These are phyloP conservation scores for Trametes cingulata DNA, from an alignment of 768 basidiomycete genomes.

Conservation along the genomic window DNA sequence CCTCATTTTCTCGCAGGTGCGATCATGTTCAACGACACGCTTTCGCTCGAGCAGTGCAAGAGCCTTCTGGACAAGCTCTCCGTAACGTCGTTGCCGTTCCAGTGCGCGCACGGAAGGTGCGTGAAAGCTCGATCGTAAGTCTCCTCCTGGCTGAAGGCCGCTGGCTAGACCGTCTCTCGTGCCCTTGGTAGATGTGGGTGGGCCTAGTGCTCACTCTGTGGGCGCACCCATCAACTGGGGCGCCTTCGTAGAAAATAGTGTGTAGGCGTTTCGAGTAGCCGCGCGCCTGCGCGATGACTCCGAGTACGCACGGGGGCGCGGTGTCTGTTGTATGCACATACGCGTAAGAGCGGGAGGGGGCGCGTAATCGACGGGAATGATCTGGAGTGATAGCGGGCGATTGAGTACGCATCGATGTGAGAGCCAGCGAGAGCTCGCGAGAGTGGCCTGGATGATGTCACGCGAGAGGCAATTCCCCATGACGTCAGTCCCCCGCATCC, in stretches of 20 bases:
- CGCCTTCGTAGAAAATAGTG: not conserved
- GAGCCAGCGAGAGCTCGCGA: constrained; percentile 5
- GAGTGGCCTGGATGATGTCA: constrained; percentile 25
- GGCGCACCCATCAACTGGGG: constrained; percentile 6
- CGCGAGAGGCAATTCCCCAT: constrained; percentile 15
- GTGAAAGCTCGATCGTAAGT: not conserved
- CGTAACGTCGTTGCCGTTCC: constrained; percentile 82
- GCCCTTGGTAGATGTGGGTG: constrained; percentile 18
- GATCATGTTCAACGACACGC: constrained; percentile 92
- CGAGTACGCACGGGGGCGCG: not conserved
- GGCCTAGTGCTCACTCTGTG: not conserved
- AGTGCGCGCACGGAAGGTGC: constrained; percentile 94
- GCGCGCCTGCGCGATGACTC: not conserved
- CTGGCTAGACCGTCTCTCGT: constrained; percentile 24
- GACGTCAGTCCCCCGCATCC: constrained; percentile 20
- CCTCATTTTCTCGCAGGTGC: constrained; percentile 58
- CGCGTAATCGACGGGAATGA: not conserved
- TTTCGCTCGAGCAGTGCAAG: constrained; percentile 68
- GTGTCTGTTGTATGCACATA: not conserved
- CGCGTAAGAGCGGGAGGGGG: not conserved
- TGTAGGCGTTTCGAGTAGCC: not conserved
- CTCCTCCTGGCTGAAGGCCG: constrained; percentile 1
- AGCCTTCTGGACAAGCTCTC: constrained; percentile 68
- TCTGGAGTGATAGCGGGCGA: constrained; percentile 12
- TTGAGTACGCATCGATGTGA: constrained; percentile 8